Base-by-base conservation (phyloP, 2,329 filamentous ascomycete genomes). In the Penicillium psychrosexuale region DNA sequence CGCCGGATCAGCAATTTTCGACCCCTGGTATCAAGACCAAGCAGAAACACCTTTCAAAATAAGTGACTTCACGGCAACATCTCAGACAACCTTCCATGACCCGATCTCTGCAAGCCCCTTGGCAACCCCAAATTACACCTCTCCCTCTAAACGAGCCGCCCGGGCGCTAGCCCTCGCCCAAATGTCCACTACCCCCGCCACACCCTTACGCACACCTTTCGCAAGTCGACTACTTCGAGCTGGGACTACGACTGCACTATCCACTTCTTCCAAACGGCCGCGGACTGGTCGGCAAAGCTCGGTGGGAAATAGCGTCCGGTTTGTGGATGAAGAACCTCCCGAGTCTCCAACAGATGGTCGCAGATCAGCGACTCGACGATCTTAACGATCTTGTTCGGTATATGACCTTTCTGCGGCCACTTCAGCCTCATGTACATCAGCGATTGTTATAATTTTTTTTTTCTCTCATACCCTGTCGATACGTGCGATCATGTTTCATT, bases 81-180 rank as follows among this genome's bases (percentile, higher is more conserved):
- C 51, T n/a, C 51, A 53, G 24, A 28, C 50, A 15, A 62, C 68
- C 12, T 64, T 67, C 8, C 66, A 72, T 28, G 62, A 61, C 38
- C 65, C 66, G 24, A 56, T 58, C 44, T 69, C 70, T 17, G 68
- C 71, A 33, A 75, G 66, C 27, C 72, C 74, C 5, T 62, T 73
- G 22, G 69, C 72, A 15, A 74, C 75, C 6, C 76, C 76, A 15
- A 76, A 69, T 50, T 76, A 75, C 59, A 55, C 66, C 39, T 78
- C 76, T 3, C 77, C 77, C n/a, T 77, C 77, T 22, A 77, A 76
- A 61, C 69, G 75, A 52, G 75, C 75, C 34, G 74, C 75, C 19
- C 69, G 75, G 34, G 75, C 75, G 9, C 71, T 69, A 59, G 69
- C 69, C 27, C 59, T 78, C 46, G 71, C 73, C 12, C 71, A 75